Evolutionary conservation across 2,329 filamentous ascomycete genomes (phyloP).

Genomic region (Microdochium nivale): DNA sequence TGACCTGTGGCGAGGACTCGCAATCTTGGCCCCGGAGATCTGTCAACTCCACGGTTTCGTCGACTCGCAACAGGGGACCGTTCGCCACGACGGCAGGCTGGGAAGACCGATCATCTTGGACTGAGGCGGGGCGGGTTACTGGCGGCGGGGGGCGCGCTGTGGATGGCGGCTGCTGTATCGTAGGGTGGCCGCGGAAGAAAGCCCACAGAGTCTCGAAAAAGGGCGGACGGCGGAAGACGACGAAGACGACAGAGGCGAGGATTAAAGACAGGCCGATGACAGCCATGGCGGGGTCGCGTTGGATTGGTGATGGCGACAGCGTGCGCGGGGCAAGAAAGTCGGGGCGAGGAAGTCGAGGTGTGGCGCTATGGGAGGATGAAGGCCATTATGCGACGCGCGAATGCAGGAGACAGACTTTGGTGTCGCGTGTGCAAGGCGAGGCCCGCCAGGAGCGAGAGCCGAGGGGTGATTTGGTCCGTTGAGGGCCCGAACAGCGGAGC

Average conservation of each 20-base stretch:
- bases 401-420: not conserved
- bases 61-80: slow-evolving; percentile 6
- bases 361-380: too few relatives aligned
- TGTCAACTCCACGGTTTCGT: slow-evolving; percentile 3
- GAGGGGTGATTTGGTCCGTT: too few relatives aligned
- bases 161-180: slow-evolving; percentile 15
- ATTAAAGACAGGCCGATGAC: slow-evolving; percentile 54
- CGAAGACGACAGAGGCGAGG: slow-evolving; percentile 49
- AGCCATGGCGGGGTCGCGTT: slow-evolving; percentile 38
- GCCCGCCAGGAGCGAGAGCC: not conserved
- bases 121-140: slow-evolving; percentile 9
- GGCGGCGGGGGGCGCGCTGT: slow-evolving; percentile 28
- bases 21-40: slow-evolving; percentile 14
- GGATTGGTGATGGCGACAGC: too few relatives aligned
- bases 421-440: not conserved
- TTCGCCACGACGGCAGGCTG: slow-evolving; percentile 10
- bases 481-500: not conserved
- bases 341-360: too few relatives aligned
- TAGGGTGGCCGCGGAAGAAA: slow-evolving; percentile 18
- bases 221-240: slow-evolving; percentile 44
- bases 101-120: slow-evolving; percentile 1
- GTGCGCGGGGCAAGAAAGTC: too few relatives aligned
- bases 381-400: not conserved
- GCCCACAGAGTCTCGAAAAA: slow-evolving; percentile 35
- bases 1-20: slow-evolving; percentile 30